Evolutionary conservation across 164 flowering plant species (phyloP), one percentile per base, ranked within the genome.

Genomic region (Euptelea pleiosperma): DNA sequence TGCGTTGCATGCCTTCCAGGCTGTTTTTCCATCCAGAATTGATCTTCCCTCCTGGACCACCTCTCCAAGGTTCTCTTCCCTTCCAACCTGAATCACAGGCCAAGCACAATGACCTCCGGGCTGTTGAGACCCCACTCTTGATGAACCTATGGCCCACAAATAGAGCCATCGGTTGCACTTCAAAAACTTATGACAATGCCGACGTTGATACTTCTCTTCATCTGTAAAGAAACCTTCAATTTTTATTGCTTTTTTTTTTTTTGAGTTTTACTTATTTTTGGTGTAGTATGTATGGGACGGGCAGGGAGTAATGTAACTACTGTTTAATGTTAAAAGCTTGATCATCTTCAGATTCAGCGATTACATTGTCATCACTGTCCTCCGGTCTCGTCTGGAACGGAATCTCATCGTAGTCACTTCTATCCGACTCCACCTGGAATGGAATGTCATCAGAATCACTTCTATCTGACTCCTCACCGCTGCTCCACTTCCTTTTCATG

Each of bases 171-270:
- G 34, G 48, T 54, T 61, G 53, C n/a, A 40, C 65, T 35, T 60
- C 62, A 48, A 62, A 62, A 8, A 43, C 41, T 52, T 52, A 49
- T 18, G 69, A 78, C 30, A 78, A 69, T 46, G 50, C 79, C 37
- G 82, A 79, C 30, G 75, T 79, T 30, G 89, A 84, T 53, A 79
- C 90, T 33, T 80, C 90, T 66, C 85, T 82, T 67, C 91, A 77
- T 73, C 82, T 80, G 69, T 82, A 73, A 77, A 64, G 33, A 61
- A 18, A 22, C 44, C 45, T 51, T 45, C 26, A 8, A 19, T 36
- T 37, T 59, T 43, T 52, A n/a, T n/a, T n/a, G n/a, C n/a, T 37
- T 48, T 25, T 18, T 28, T 36, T 25, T n/a, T n/a, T n/a, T n/a
- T n/a, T n/a, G n/a, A n/a, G n/a, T 48, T 54, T 45, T 43, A 59